Evolutionary conservation across 164 flowering plant species (phyloP).

Genomic region (Houttuynia cordata): DNA sequence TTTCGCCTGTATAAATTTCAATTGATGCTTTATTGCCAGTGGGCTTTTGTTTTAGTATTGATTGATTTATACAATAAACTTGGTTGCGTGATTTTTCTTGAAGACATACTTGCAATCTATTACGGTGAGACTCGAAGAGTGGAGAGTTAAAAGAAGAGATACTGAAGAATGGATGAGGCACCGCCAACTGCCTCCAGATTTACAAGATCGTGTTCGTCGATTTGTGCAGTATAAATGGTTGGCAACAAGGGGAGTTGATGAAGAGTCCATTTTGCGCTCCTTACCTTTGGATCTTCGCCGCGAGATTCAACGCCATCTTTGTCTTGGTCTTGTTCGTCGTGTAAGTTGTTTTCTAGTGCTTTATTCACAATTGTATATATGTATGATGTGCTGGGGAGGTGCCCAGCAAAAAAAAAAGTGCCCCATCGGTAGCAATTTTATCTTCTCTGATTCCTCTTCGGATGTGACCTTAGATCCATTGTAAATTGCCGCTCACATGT

Average conservation of each 20-base stretch:
- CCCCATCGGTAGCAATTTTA: too few species aligned
- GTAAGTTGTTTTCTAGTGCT: conserved; percentile 23
- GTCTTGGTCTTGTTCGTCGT: conserved; percentile 64
- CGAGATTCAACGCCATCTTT: conserved; percentile 62
- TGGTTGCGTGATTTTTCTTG: conserved; percentile 1
- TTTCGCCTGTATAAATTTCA: too few species aligned
- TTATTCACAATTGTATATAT: not conserved
- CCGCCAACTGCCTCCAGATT: conserved; percentile 55
- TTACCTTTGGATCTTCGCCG: conserved; percentile 65
- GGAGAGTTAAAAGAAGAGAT: conserved; percentile 63
- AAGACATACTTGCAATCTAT: conserved; percentile 63
- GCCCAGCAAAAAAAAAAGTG: not conserved
- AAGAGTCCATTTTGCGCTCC: conserved; percentile 45
- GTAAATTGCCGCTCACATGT: too few species aligned
- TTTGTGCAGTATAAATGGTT: conserved; percentile 73
- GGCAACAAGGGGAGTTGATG: conserved; percentile 72
- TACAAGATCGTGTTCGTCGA: conserved; percentile 63
- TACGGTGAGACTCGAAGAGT: conserved; percentile 65
- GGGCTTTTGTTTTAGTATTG: not conserved
- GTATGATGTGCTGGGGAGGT: not conserved
- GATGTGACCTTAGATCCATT: too few species aligned
- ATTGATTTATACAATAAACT: not conserved
- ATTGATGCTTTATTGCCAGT: not conserved
- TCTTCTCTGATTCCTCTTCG: too few species aligned
- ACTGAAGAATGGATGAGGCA: conserved; percentile 88